Evolutionary conservation across 2,329 filamentous ascomycete genomes (phyloP).

Genomic region (Fusarium veterinarium): DNA sequence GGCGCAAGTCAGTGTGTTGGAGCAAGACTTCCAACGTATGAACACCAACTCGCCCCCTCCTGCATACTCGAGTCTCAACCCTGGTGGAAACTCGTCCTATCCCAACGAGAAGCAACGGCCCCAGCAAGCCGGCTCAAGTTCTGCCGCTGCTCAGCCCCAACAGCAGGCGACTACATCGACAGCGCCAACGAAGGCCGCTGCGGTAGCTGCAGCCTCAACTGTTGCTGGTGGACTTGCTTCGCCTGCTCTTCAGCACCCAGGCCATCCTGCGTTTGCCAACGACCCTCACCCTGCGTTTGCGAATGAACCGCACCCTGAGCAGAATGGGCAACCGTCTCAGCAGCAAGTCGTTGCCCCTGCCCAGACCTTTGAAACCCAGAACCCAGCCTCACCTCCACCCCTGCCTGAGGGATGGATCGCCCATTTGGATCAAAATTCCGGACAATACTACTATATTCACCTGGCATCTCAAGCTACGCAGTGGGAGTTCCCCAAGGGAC

Average conservation of each 20-base stretch:
- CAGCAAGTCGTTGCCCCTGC: constrained; percentile 59
- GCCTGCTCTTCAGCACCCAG: constrained; percentile 66
- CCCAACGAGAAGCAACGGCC: constrained; percentile 81
- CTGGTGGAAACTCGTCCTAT: constrained; percentile 68
- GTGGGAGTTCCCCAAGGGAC: constrained; percentile 98
- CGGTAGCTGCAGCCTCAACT: constrained; percentile 37
- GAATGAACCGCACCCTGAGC: constrained; percentile 75
- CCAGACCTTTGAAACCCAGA: constrained; percentile 56
- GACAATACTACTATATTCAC: constrained; percentile 99
- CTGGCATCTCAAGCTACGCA: constrained; percentile 94
- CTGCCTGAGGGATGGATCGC: constrained; percentile 98
- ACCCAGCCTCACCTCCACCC: constrained; percentile 87
- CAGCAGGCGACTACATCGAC: constrained; percentile 39
- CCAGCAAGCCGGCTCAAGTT: constrained; percentile 47
- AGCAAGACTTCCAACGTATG: constrained; percentile 87
- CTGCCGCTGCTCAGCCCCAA: constrained; percentile 45
- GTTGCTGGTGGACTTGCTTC: constrained; percentile 53
- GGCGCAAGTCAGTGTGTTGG: constrained; percentile 75
- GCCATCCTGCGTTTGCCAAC: constrained; percentile 92
- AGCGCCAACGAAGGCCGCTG: constrained; percentile 47
- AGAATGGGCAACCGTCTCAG: constrained; percentile 59
- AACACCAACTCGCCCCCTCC: constrained; percentile 88
- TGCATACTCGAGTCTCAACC: constrained; percentile 87
- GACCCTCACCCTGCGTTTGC: constrained; percentile 88
- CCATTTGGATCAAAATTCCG: constrained; percentile 93